Percentiles rank a stretch among this genome's conserved stretches.
phyloP scores from a whole-genome alignment of 1,284 basidiomycete genomes.

The Tilletiaria anomala region DNA sequence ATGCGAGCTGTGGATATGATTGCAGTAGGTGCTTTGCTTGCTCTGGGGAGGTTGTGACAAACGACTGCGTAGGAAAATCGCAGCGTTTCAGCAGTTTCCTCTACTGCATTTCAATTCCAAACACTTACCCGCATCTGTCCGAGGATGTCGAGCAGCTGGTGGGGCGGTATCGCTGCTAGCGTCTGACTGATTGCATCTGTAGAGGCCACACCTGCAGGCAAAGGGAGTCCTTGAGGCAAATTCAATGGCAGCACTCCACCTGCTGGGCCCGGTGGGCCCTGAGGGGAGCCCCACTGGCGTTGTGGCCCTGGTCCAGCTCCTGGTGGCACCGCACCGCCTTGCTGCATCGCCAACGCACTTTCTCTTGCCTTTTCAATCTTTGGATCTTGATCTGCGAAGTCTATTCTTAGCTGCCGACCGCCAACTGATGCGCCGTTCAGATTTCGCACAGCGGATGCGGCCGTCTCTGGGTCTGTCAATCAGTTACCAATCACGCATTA shows the following conservation, averaged over 20 bases:
- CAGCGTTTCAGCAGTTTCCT: too few relatives aligned
- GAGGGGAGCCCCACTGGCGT: not conserved
- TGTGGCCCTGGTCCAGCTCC: not conserved
- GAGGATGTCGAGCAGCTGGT: conserved; percentile 83
- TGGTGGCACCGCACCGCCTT: conserved; percentile 9
- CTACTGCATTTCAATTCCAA: conserved; percentile 1
- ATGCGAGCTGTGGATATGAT: conserved; percentile 79
- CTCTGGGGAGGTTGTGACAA: conserved; percentile 78
- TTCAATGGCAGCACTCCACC: conserved; percentile 45
- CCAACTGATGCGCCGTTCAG: conserved; percentile 64
- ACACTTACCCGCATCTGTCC: conserved; percentile 82
- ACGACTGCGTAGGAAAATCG: conserved; percentile 47
- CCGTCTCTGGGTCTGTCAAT: conserved; percentile 72
- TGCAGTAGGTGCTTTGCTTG: conserved; percentile 67
- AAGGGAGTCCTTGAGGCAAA: conserved; percentile 62
- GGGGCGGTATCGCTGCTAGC: conserved; percentile 66
- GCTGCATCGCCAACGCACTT: conserved; percentile 22
- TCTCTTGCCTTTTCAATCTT: conserved; percentile 24
- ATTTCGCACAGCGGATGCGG: conserved; percentile 67
- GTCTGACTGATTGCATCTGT: conserved; percentile 77
- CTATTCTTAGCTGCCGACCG: conserved; percentile 68
- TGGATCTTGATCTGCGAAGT: conserved; percentile 48
- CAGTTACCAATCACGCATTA: not conserved
- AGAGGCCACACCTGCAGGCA: conserved; percentile 59
- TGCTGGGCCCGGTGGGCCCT: not conserved